phyloP scores from a whole-genome alignment of 2,329 filamentous ascomycete species.

The Epichloe brachyelytri region DNA sequence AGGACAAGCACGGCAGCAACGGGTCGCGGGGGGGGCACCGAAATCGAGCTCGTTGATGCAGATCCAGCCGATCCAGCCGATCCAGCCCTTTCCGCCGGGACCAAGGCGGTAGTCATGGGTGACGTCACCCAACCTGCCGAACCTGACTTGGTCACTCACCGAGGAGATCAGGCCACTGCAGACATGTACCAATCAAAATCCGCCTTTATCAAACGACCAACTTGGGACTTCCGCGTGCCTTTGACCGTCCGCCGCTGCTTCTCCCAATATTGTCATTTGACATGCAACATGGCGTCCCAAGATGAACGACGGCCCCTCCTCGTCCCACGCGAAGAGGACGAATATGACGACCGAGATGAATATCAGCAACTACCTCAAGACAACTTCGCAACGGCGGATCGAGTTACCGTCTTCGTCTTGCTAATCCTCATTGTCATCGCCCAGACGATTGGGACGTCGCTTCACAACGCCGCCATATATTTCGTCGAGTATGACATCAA shows the following conservation, averaged over 20 bases:
- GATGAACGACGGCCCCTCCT: constrained; percentile 3
- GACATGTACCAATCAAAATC: too few species aligned
- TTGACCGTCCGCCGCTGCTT: not conserved
- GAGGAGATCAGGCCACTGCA: too few species aligned
- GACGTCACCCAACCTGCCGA: not conserved
- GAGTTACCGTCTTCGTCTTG: not conserved
- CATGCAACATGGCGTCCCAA: not conserved
- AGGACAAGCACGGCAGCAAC: constrained; percentile 67
- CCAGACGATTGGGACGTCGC: not conserved
- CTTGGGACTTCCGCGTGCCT: too few species aligned
- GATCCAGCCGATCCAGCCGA: constrained; percentile 38
- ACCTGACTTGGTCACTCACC: too few species aligned
- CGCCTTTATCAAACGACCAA: too few species aligned
- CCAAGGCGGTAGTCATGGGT: constrained; percentile 67
- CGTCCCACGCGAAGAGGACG: not conserved
- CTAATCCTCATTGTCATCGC: not conserved
- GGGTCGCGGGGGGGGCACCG: constrained; percentile 57
- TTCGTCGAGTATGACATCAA: constrained; percentile 1
- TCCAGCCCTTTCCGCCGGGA: constrained; percentile 52
- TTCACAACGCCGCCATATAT: not conserved
- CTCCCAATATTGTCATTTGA: not conserved
- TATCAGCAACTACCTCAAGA: constrained; percentile 3
- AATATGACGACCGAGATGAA: not conserved
- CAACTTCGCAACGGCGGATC: not conserved
- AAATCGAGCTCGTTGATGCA: constrained; percentile 75